These are phyloP conservation scores for Fusarium fujikuroi DNA, from an alignment of 2,329 filamentous ascomycete genomes.

Conservation along the genomic window DNA sequence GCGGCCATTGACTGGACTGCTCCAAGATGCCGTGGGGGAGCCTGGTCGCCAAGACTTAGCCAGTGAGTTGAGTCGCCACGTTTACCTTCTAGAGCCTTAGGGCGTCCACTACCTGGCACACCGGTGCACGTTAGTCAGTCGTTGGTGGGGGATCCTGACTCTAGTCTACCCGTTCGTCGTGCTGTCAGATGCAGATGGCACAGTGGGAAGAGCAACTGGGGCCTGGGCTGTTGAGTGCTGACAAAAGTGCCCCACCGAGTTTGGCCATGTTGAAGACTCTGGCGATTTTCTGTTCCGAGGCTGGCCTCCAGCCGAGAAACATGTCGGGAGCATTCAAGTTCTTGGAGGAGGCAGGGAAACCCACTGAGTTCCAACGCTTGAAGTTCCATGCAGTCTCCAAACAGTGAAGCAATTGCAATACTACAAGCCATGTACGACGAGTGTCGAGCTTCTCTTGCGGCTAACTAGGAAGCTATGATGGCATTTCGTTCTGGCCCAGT, in stretches of 20 bases:
- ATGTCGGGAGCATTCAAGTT: slow-evolving; percentile 19
- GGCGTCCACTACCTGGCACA: slow-evolving; percentile 35
- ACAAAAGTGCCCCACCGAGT: slow-evolving; percentile 35
- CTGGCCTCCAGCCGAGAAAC: slow-evolving; percentile 31
- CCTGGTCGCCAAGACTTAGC: slow-evolving; percentile 36
- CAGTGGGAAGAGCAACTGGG: slow-evolving; percentile 30
- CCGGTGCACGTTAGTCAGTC: slow-evolving; percentile 42
- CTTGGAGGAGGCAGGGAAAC: slow-evolving; percentile 1
- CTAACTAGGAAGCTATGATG: slow-evolving; percentile 22
- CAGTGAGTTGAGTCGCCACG: slow-evolving; percentile 39
- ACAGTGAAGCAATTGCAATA: slow-evolving; percentile 13
- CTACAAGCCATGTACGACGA: slow-evolving; percentile 33
- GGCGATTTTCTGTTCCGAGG: slow-evolving; percentile 29
- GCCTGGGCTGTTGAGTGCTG: slow-evolving; percentile 23
- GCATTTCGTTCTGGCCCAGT: slow-evolving; percentile 38
- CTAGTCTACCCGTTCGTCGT: slow-evolving; percentile 50
- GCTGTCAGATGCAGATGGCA: slow-evolving; percentile 46
- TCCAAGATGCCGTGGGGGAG: slow-evolving; percentile 35
- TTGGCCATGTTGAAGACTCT: background rate
- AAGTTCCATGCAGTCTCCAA: slow-evolving; percentile 8
- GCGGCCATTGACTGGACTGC: slow-evolving; percentile 31
- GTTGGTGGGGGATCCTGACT: slow-evolving; percentile 44
- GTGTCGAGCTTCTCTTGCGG: slow-evolving; percentile 23
- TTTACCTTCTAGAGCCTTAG: slow-evolving; percentile 37
- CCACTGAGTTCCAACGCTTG: background rate